Evolutionary conservation across 148 eudicot genomes (phyloP), one percentile per base, ranked within the genome.

Genomic region (Rhododendron ovatum): DNA sequence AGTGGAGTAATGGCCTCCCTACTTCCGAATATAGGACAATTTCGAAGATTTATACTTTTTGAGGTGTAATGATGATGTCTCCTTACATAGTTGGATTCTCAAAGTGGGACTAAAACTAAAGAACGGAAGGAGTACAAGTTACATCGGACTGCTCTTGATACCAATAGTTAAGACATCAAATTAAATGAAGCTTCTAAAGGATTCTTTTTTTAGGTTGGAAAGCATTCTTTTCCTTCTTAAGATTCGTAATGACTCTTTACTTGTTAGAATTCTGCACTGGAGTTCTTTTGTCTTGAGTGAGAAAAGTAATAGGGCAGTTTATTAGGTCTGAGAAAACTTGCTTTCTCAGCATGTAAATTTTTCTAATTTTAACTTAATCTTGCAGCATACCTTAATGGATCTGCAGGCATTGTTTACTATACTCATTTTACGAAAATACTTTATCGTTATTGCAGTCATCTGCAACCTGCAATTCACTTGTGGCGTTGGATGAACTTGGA

Each of bases 401-500:
- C 13, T 11, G 33, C 39, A 3, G 37, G 18, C 20, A 33, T 35
- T 74, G 82, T 78, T 47, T 55, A 11, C 65, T 82, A 20, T 35
- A 33, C 35, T 84, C 45, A 35, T 75, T 17, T 48, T 18, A 63
- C 37, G 53, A 39, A 45, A 69, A 81, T 48, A 83, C 22, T 86
- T 83, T 74, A 35, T 87, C 33, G 39, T 78, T 81, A 75, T 24
- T 84, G 85, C 91, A 98, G 99, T 91, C 95, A 43, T 93, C 92
- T 55, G 99, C 99, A 78, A 94, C 98, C 84, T 91, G 91, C 33
- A 87, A 90, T 89, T 98, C 99, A 73, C 94, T 98, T 86, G 99
- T 98, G 90, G 97, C 98, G 71, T 90, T 98, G 91, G 99, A 98
- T 92, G 99, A 98, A 87, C 98, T 98, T 88, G 99, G 99, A 87